phyloP scores from a whole-genome alignment of 2,329 filamentous ascomycete genomes.

The Epichloe scottii region DNA sequence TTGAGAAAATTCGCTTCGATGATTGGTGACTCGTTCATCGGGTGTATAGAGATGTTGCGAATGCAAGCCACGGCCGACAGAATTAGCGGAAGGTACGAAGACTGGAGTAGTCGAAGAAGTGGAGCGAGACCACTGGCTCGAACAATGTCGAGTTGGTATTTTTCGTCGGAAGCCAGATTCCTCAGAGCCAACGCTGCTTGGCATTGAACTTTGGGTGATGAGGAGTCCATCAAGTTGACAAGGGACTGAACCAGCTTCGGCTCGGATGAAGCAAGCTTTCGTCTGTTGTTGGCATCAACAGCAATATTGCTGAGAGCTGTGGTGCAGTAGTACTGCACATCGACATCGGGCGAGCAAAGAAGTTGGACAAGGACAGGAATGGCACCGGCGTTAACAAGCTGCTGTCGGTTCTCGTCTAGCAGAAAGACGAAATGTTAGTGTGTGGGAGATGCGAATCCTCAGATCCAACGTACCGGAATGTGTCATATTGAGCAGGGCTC shows the following conservation, averaged over 20 bases:
- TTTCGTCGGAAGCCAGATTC: conserved; percentile 94
- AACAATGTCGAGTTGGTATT: conserved; percentile 97
- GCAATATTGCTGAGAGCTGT: conserved; percentile 98
- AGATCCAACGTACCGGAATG: conserved; percentile 62
- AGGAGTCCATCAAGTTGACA: conserved; percentile 94
- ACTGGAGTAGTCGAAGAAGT: conserved; percentile 80
- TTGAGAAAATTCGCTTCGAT: conserved; percentile 95
- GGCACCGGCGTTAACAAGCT: conserved; percentile 93
- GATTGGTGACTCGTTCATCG: conserved; percentile 93
- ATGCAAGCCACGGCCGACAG: conserved; percentile 96
- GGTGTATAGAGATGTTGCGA: conserved; percentile 97
- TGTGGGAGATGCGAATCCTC: background rate
- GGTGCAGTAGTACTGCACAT: conserved; percentile 99
- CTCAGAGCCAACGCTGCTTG: conserved; percentile 88
- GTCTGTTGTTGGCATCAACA: conserved; percentile 81
- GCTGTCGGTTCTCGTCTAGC: conserved; percentile 89
- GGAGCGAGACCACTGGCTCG: conserved; percentile 74
- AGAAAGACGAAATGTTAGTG: background rate
- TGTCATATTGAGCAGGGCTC: conserved; percentile 95
- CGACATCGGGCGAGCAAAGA: conserved; percentile 82
- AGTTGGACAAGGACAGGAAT: conserved; percentile 95
- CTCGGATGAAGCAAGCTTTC: conserved; percentile 82
- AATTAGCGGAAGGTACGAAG: conserved; percentile 89
- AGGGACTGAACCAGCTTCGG: conserved; percentile 84
- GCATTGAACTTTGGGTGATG: conserved; percentile 94